Evolutionary conservation across 2,329 filamentous ascomycete species (phyloP).

Genomic region (Ascosphaera aggregata): DNA sequence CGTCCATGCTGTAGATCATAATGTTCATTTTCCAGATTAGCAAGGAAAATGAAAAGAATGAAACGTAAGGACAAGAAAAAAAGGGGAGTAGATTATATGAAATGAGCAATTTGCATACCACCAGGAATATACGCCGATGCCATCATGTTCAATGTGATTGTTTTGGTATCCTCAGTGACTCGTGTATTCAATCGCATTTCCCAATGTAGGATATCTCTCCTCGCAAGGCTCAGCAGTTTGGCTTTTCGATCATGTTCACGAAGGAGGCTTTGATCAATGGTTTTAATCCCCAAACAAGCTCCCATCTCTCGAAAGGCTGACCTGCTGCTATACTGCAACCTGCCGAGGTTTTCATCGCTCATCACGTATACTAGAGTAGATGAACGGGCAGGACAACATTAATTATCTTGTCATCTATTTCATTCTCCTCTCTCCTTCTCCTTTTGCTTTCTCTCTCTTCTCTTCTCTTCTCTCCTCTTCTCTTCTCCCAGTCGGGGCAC

Average conservation of each 20-base stretch:
- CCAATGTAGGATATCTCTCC: background rate
- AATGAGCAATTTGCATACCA: background rate
- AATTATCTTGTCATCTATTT: background rate
- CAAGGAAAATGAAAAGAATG: background rate
- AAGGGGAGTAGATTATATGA: background rate
- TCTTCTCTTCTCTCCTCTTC: no score
- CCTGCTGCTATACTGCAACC: constrained; percentile 14
- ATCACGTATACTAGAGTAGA: constrained; percentile 13
- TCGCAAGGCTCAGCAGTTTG: background rate
- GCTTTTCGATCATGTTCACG: background rate
- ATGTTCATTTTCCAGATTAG: no score
- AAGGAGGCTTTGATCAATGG: background rate
- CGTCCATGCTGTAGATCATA: background rate
- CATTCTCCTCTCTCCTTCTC: background rate
- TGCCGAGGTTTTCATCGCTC: constrained; percentile 14
- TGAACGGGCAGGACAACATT: constrained; percentile 1
- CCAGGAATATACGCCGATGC: background rate
- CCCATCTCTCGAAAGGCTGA: constrained; percentile 34
- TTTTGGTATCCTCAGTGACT: background rate
- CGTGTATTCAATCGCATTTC: background rate
- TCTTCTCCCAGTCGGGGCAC: background rate
- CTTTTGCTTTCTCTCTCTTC: no score
- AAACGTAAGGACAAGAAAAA: background rate
- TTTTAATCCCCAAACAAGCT: constrained; percentile 21
- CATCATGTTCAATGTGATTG: background rate